Base-by-base conservation (phyloP, 2,329 filamentous ascomycete genomes). In the Claviceps sp. region DNA sequence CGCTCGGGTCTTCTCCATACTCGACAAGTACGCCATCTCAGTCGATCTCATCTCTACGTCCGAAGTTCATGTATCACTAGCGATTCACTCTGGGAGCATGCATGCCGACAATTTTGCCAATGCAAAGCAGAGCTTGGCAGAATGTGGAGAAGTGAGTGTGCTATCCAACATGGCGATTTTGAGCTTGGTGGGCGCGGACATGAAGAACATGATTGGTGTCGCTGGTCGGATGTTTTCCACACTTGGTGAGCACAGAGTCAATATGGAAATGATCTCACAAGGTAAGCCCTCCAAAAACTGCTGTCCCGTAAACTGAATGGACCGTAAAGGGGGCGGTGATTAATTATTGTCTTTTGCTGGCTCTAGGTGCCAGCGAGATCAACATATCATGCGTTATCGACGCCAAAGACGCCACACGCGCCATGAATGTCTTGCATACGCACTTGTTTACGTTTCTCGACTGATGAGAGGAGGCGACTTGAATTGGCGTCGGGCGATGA, bases 241-340 rank as follows among this genome's bases (percentile, higher is more conserved):
- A 1, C 74, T 98, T 18, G 93, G 93, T 44, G 87, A 96, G 65
- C 86, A 95, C 66, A 87, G 87, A 61, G 84, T 98, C 64, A 98
- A 98, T 66, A 89, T 98, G 60, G 93, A 98, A 72, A 98, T 98
- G 93, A 98, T 98, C 59, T 95, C 89, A 24, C 93, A 98, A 72
- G 93, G 93, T 91, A 75, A 62, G 75, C 54, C 6, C 7, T 18
- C 7, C 4, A 37, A 20, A 1, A 41, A 24, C 1, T 30, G 1
- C 30, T 11, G 30, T 34, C 30, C 9, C 30, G 30, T 34, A 11
- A 34, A 34, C 11, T 34, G 13, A 20, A 9, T 2, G 3, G 14
- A 40, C 5, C 5, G 14, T 7, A 24, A 3, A 26, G 22, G 14
- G 7, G 6, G 6, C 7, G 36, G 20, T 30, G 18, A 24, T 40